These are phyloP conservation scores for Crithidia acanthocephali DNA, from an alignment of 208 protist species.

Conservation along the genomic window DNA sequence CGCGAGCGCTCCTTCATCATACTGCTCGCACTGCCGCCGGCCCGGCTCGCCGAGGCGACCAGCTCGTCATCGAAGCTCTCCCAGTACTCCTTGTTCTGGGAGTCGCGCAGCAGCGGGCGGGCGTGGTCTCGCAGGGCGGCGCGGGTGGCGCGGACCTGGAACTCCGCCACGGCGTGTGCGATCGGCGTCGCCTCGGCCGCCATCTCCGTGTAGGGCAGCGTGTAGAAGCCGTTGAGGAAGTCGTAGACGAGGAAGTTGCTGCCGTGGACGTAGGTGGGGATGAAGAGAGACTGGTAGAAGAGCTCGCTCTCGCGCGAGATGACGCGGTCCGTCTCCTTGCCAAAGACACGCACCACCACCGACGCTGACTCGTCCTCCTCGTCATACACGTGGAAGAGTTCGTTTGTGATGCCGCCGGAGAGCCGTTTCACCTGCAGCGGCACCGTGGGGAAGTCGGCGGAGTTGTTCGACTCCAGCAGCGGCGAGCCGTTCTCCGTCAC, in stretches of 20 bases:
- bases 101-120: conserved; percentile 42
- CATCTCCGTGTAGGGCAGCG: conserved; percentile 79
- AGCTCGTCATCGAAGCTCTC: conserved; percentile 26
- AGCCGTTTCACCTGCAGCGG: conserved; percentile 66
- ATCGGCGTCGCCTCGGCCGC: conserved; percentile 50
- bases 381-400: conserved; percentile 88
- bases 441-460: conserved; percentile 7
- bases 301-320: conserved; percentile 90
- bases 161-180: conserved; percentile 57
- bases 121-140: conserved; percentile 58
- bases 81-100: conserved; percentile 38
- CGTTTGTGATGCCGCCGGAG: conserved; percentile 90
- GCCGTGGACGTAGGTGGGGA: conserved; percentile 78
- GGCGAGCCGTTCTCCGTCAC: conserved; percentile 42
- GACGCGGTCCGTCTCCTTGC: conserved; percentile 90
- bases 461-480: conserved; percentile 23
- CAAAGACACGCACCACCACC: conserved; percentile 88
- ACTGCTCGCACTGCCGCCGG: background rate
- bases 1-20: conserved; percentile 31
- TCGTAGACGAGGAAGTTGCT: conserved; percentile 87
- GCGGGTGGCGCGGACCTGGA: conserved; percentile 80
- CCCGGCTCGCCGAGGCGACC: background rate
- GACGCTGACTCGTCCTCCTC: conserved; percentile 41
- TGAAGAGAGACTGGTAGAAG: conserved; percentile 90
- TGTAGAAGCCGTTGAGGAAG: conserved; percentile 66